phyloP scores from a whole-genome alignment of 2,329 filamentous ascomycete genomes.

The Cercospora nicotianae region DNA sequence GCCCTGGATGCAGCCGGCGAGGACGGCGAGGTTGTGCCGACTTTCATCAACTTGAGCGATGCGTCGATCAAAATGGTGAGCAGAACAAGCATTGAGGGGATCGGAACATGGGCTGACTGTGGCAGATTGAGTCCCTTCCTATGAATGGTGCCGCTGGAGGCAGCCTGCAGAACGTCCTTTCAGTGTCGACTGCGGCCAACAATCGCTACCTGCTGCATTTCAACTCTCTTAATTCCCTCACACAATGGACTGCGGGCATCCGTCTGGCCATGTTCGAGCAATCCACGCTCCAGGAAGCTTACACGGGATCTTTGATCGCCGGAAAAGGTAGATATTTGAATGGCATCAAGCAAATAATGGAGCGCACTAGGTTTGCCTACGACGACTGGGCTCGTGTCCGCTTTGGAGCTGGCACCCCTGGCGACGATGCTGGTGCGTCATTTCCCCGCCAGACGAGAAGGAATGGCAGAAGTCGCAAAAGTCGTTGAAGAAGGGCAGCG shows the following conservation, averaged over 20 bases:
- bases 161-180: slow-evolving; percentile 89
- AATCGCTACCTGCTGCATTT: slow-evolving; percentile 97
- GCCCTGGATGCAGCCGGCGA: slow-evolving; percentile 85
- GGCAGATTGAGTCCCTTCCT: slow-evolving; percentile 68
- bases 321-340: slow-evolving; percentile 88
- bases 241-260: slow-evolving; percentile 95
- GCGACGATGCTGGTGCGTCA: slow-evolving; percentile 95
- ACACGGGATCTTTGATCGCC: slow-evolving; percentile 91
- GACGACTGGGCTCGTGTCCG: slow-evolving; percentile 95
- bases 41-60: slow-evolving; percentile 95
- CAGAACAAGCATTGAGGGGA: not conserved
- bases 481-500: slow-evolving; percentile 74
- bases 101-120: slow-evolving; percentile 10
- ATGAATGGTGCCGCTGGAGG: slow-evolving; percentile 75
- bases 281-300: slow-evolving; percentile 88
- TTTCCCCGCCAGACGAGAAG: slow-evolving; percentile 90
- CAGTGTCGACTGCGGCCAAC: slow-evolving; percentile 89
- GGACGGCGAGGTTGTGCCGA: slow-evolving; percentile 80
- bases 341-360: slow-evolving; percentile 87
- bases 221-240: slow-evolving; percentile 87
- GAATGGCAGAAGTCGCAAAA: slow-evolving; percentile 83
- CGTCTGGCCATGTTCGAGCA: slow-evolving; percentile 93
- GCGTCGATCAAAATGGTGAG: slow-evolving; percentile 94
- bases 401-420: slow-evolving; percentile 93
- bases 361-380: slow-evolving; percentile 70